Evolutionary conservation across 2,329 filamentous ascomycete species (phyloP).

Genomic region (Arthrobotrys sinensis): DNA sequence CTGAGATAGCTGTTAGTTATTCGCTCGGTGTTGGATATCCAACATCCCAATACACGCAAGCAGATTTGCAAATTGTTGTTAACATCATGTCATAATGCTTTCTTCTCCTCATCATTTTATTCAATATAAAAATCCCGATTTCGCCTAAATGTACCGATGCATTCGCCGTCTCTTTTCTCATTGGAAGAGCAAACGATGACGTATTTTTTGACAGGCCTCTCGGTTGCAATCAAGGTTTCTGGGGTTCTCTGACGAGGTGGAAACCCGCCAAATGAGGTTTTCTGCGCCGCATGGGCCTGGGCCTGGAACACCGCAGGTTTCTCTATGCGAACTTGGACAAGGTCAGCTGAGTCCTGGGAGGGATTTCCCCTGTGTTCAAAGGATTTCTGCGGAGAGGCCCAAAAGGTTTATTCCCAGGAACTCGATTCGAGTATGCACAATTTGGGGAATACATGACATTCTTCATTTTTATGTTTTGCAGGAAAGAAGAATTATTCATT

Average conservation of each 20-base stretch:
- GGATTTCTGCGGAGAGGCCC: slow-evolving; percentile 22
- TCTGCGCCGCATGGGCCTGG: slow-evolving; percentile 24
- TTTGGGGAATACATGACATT: slow-evolving; percentile 24
- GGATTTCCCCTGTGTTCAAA: slow-evolving; percentile 35
- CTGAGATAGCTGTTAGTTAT: slow-evolving; percentile 19
- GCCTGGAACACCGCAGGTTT: slow-evolving; percentile 40
- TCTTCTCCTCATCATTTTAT: background rate
- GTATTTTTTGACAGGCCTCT: slow-evolving; percentile 40
- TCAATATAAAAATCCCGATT: slow-evolving; percentile 33
- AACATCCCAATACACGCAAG: slow-evolving; percentile 9
- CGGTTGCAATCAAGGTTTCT: slow-evolving; percentile 49
- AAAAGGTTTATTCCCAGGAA: slow-evolving; percentile 11
- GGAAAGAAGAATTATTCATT: slow-evolving; percentile 5
- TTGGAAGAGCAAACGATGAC: slow-evolving; percentile 51
- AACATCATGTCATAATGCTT: slow-evolving; percentile 40
- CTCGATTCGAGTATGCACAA: slow-evolving; percentile 23
- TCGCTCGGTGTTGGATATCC: slow-evolving; percentile 29
- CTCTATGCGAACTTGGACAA: slow-evolving; percentile 45
- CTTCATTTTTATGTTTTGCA: background rate
- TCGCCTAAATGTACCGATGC: slow-evolving; percentile 41
- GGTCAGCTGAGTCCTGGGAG: slow-evolving; percentile 59
- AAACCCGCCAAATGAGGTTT: slow-evolving; percentile 29
- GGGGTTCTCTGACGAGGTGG: slow-evolving; percentile 32
- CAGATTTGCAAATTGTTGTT: slow-evolving; percentile 34
- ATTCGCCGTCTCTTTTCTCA: slow-evolving; percentile 12